A percentile compares a stretch with the other conserved stretches of the same genome.
phyloP scores from a whole-genome alignment of 371 early-diverging fungal species.

The Mycotypha africana region DNA sequence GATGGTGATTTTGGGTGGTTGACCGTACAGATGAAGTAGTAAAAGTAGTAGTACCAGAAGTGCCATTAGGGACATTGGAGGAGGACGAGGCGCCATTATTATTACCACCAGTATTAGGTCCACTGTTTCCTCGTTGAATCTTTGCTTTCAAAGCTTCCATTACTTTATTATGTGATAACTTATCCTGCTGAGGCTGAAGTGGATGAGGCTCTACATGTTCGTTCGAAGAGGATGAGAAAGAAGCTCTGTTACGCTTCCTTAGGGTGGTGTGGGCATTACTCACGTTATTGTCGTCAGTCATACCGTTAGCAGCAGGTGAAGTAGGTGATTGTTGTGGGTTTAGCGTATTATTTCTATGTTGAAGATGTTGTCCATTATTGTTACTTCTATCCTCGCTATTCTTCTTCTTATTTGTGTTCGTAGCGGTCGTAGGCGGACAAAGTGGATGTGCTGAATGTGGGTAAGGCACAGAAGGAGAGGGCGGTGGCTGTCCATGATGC shows the following conservation, averaged over 20 bases:
- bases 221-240: conserved; percentile 5
- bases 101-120: not conserved
- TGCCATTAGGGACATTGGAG: not conserved
- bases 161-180: conserved; percentile 26
- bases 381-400: too few relatives aligned
- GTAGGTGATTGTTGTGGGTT: not conserved
- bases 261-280: not conserved
- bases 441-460: conserved; percentile 38
- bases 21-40: too few relatives aligned
- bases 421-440: conserved; percentile 7
- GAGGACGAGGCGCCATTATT: conserved; percentile 6
- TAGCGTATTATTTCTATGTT: too few relatives aligned
- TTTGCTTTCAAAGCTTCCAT: conserved; percentile 39
- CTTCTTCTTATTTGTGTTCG: not conserved
- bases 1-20: not conserved
- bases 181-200: conserved; percentile 10
- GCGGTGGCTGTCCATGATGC: conserved; percentile 8
- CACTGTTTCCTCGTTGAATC: conserved; percentile 19
- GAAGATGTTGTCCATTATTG: too few relatives aligned
- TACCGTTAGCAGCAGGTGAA: not conserved
- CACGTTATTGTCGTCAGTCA: not conserved
- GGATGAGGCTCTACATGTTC: not conserved
- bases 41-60: not conserved
- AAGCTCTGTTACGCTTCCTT: conserved; percentile 9
- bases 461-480: conserved; percentile 26